Percentiles rank a stretch among this genome's conserved stretches.
Evolutionary conservation across 2,329 filamentous ascomycete genomes (phyloP).

Genomic region (Lachnellula suecica): DNA sequence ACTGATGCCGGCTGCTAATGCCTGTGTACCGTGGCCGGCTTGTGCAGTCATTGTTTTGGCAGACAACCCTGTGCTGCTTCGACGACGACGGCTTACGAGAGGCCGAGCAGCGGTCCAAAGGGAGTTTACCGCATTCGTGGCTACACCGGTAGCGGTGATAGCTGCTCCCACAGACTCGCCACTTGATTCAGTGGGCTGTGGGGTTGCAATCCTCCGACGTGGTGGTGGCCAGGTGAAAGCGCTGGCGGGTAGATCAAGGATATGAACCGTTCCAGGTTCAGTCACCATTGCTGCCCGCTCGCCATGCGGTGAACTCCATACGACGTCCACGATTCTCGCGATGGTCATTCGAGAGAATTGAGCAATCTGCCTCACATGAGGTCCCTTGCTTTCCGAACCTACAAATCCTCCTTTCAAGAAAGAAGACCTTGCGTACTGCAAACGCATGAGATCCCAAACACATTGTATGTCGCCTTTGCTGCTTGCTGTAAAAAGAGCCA

Average conservation of each 20-base stretch:
- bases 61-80: slow-evolving; percentile 32
- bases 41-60: slow-evolving; percentile 38
- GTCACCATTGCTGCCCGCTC: slow-evolving; percentile 88
- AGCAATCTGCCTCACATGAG: slow-evolving; percentile 77
- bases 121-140: slow-evolving; percentile 33
- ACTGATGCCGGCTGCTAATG: slow-evolving; percentile 71
- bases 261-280: slow-evolving; percentile 90
- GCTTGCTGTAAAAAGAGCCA: slow-evolving; percentile 76
- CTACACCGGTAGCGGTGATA: slow-evolving; percentile 41
- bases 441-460: slow-evolving; percentile 75
- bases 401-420: slow-evolving; percentile 53
- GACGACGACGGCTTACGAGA: slow-evolving; percentile 31
- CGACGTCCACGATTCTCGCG: slow-evolving; percentile 85
- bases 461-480: slow-evolving; percentile 81
- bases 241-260: slow-evolving; percentile 80
- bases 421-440: slow-evolving; percentile 62
- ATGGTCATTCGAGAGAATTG: slow-evolving; percentile 90
- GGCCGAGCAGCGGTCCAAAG: slow-evolving; percentile 33
- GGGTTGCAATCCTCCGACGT: slow-evolving; percentile 39
- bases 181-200: slow-evolving; percentile 13
- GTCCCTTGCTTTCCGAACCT: slow-evolving; percentile 38
- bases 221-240: slow-evolving; percentile 87
- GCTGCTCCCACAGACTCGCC: slow-evolving; percentile 44
- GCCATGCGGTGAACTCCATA: slow-evolving; percentile 79
- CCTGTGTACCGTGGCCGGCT: slow-evolving; percentile 69